These are phyloP conservation scores for Phlyctochytrium planicorne DNA, from an alignment of 192 early-diverging fungal genomes.

Conservation along the genomic window DNA sequence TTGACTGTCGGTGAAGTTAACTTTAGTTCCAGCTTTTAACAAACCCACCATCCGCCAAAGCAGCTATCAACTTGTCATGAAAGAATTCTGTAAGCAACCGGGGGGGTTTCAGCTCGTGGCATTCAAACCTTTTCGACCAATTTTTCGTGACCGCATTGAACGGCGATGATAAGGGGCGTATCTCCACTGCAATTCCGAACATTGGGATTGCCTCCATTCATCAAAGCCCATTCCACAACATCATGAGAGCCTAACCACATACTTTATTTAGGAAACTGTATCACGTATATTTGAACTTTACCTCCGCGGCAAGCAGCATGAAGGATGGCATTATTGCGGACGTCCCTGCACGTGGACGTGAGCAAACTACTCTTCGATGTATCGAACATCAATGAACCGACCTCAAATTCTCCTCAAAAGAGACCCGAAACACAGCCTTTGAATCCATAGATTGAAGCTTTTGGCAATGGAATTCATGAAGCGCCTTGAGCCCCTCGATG, in stretches of 20 bases:
- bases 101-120: too few relatives aligned
- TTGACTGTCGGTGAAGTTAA: conserved; percentile 40
- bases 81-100: too few relatives aligned
- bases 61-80: too few relatives aligned
- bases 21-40: conserved; percentile 9
- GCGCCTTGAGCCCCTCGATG: neutral
- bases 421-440: neutral
- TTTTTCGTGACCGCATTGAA: conserved; percentile 23
- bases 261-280: neutral
- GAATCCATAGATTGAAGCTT: neutral
- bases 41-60: too few relatives aligned
- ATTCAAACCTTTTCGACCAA: conserved; percentile 42
- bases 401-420: neutral
- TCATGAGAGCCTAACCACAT: neutral
- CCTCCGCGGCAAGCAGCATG: neutral
- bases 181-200: conserved; percentile 47
- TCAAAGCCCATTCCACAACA: conserved; percentile 38
- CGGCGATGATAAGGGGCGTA: conserved; percentile 51
- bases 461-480: neutral
- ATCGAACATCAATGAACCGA: too few relatives aligned
- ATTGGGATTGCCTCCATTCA: conserved; percentile 32
- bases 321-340: neutral
- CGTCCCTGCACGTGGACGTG: neutral
- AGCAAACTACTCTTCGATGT: neutral
- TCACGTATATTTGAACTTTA: too few relatives aligned